These are phyloP conservation scores for Pilobolus umbonatus DNA, from an alignment of 192 early-diverging fungal species.

Conservation along the genomic window DNA sequence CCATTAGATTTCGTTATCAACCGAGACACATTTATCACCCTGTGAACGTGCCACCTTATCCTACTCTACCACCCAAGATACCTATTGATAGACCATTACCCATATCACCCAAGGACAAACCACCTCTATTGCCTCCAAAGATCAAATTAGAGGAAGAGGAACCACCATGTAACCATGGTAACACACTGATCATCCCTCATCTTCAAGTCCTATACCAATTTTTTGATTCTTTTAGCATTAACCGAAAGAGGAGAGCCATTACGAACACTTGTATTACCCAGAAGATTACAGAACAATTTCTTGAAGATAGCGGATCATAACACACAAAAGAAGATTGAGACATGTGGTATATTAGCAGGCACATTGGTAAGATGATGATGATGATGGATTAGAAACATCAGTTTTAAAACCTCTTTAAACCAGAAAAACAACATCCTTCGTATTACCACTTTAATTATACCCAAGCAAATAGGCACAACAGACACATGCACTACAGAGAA, in stretches of 20 bases:
- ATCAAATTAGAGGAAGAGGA: conserved; percentile 4
- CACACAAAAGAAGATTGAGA: conserved; percentile 78
- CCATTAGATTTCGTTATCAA: conserved; percentile 6
- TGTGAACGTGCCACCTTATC: background rate
- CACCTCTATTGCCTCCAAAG: conserved; percentile 16
- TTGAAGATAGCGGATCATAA: conserved; percentile 64
- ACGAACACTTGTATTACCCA: conserved; percentile 62
- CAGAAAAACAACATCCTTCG: conserved; percentile 54
- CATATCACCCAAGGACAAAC: background rate
- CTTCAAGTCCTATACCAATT: conserved; percentile 34
- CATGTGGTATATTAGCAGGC: conserved; percentile 83
- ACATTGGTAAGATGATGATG: conserved; percentile 42
- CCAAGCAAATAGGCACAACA: conserved; percentile 84
- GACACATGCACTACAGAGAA: conserved; percentile 80
- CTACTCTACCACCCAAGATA: conserved; percentile 23
- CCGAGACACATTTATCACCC: conserved; percentile 5
- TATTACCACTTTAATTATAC: conserved; percentile 78
- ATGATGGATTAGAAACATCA: background rate
- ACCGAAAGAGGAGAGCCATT: conserved; percentile 58
- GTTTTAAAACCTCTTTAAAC: background rate
- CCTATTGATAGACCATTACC: background rate
- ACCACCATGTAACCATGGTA: background rate
- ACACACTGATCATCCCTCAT: no score
- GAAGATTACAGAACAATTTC: conserved; percentile 63
- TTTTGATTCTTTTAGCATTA: conserved; percentile 32